Evolutionary conservation across 2,329 filamentous ascomycete genomes (phyloP), one percentile per base, ranked within the genome.

Genomic region (Beauveria caledonica): DNA sequence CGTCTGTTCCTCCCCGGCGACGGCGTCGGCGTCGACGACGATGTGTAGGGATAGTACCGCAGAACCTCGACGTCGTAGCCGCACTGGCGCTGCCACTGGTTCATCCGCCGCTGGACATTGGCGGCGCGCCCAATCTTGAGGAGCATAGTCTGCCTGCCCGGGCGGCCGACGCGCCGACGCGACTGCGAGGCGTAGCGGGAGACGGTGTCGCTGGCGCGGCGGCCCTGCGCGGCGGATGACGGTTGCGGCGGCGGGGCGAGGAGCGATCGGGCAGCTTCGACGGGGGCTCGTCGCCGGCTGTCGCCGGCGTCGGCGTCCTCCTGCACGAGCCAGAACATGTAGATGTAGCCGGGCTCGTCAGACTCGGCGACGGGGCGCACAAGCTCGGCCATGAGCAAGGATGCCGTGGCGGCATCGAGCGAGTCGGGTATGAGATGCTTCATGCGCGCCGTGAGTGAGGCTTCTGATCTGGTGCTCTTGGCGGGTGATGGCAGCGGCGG

Each of bases 281-380:
- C 77, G 0, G 86, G 79, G 0, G 84, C 79, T 2, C 1, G 80
- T 76, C 0, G 82, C 72, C 49, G 51, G 0, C 79, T 25, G 13
- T 45, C 7, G 15, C 13, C 21, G n/a, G 29, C 5, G 19, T 9
- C 7, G 6, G 6, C 27, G 2, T 80, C 81, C 6, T 66, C 66
- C 36, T 91, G 86, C 0, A 91, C 97, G 23, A 97, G 81, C 92
- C 93, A 97, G 80, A 97, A 99, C 73, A 99, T 96, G 80, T 99
- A 99, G 66, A 99, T 97, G 76, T 94, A 99, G 42, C 94, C 94
- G 13, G 88, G 79, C 66, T 95, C 90, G 23, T 84, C 77, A 0
- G 90, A 92, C 50, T 92, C 83, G 1, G 71, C 68, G 40, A 69
- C 71, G 80, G 91, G 77, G 82, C 94, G 70, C 74, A 79, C 84